Conservation (phyloP, 2,329 filamentous ascomycete species). For the Epichloe coenophiala region DNA sequence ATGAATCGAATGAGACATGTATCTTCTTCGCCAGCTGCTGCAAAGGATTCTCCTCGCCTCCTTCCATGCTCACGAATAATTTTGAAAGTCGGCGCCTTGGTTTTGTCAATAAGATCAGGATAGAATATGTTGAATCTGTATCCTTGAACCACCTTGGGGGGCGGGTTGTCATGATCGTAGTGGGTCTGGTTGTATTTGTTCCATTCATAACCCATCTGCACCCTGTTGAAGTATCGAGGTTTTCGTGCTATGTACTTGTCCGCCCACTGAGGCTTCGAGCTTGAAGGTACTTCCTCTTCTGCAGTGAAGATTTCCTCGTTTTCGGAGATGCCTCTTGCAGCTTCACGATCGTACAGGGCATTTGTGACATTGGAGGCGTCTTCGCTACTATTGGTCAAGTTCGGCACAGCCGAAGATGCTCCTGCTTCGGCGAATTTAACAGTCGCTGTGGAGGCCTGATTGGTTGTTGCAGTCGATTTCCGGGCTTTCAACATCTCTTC, state of each 20-base stretch:
- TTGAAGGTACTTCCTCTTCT: conserved; percentile 59
- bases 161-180: conserved; percentile 96
- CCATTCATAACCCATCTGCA: conserved; percentile 99
- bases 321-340: conserved; percentile 79
- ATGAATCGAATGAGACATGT: conserved; percentile 95
- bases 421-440: not conserved
- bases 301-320: conserved; percentile 92
- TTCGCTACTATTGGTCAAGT: conserved; percentile 37
- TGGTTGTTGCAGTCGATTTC: conserved; percentile 3
- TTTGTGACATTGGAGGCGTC: conserved; percentile 81
- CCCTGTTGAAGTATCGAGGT: conserved; percentile 92
- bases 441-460: not conserved
- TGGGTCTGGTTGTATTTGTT: conserved; percentile 99
- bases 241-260: conserved; percentile 80
- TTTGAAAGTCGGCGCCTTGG: conserved; percentile 86
- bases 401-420: not conserved
- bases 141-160: conserved; percentile 97
- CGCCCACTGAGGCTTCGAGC: conserved; percentile 62
- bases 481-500: conserved; percentile 1
- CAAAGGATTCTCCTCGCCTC: conserved; percentile 80
- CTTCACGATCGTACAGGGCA: conserved; percentile 82
- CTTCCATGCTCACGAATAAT: conserved; percentile 90
- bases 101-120: conserved; percentile 88
- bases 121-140: conserved; percentile 99
- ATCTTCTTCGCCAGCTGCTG: conserved; percentile 87